A percentile compares a stretch with the other conserved stretches of the same genome.
Evolutionary conservation across 306 rosid genomes (phyloP).

Genomic region (Herpetospermum pedunculosum): DNA sequence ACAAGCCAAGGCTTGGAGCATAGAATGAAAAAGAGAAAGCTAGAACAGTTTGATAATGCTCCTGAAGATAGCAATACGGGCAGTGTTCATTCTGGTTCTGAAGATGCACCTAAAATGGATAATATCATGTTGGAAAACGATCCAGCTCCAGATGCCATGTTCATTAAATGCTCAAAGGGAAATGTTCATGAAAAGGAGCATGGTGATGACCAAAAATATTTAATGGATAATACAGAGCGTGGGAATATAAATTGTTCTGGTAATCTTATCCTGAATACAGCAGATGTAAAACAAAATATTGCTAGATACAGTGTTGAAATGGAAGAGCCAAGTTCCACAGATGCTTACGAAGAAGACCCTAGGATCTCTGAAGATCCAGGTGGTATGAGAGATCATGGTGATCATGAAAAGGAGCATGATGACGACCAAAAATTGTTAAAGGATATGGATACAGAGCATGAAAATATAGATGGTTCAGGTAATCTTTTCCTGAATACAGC

Average conservation of each 20-base stretch:
- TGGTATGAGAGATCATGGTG: background rate
- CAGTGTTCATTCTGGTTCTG: slow-evolving; percentile 15
- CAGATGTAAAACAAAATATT: background rate
- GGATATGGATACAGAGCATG: background rate
- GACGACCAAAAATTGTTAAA: background rate
- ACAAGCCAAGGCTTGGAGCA: background rate
- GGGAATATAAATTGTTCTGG: background rate
- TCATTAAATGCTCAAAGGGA: slow-evolving; percentile 7
- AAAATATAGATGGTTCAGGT: background rate
- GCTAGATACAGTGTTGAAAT: background rate
- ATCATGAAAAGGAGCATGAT: background rate
- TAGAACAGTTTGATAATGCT: background rate
- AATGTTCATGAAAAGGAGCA: slow-evolving; percentile 12
- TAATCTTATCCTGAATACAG: background rate
- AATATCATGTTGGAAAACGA: slow-evolving; percentile 7
- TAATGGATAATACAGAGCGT: background rate
- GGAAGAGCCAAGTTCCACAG: background rate
- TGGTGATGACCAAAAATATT: background rate
- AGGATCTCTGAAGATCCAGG: background rate
- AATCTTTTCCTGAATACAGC: background rate
- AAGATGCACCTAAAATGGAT: slow-evolving; percentile 13
- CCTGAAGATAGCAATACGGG: slow-evolving; percentile 13
- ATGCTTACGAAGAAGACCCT: background rate
- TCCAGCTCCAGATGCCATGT: slow-evolving; percentile 17
- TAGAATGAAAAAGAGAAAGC: slow-evolving; percentile 8